Conservation (phyloP, 345 rosid genomes). For the Euclidium syriacum region DNA sequence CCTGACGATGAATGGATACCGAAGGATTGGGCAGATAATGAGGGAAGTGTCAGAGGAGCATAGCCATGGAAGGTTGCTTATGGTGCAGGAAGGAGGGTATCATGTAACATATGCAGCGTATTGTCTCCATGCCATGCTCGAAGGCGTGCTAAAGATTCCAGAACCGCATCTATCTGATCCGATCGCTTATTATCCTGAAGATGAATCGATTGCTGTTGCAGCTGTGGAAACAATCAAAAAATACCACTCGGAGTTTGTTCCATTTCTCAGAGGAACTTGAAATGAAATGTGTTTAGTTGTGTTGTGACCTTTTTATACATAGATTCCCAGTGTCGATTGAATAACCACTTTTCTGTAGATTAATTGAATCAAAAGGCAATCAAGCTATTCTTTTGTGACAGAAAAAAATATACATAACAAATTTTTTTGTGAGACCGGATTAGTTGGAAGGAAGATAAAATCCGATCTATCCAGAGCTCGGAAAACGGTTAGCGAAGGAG, state of each 20-base stretch:
- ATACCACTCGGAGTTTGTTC: conserved; percentile 38
- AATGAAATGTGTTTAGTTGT: background rate
- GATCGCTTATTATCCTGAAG: conserved; percentile 70
- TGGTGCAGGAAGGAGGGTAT: conserved; percentile 95
- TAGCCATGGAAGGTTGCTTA: conserved; percentile 55
- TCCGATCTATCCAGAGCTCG: too few species aligned
- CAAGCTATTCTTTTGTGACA: too few species aligned
- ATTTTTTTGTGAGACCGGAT: too few species aligned
- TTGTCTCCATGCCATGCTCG: conserved; percentile 82
- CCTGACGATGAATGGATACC: conserved; percentile 80
- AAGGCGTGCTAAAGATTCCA: conserved; percentile 70
- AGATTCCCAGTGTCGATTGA: background rate
- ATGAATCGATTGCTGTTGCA: conserved; percentile 48
- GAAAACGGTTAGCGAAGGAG: too few species aligned
- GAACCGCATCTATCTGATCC: conserved; percentile 51
- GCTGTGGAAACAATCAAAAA: conserved; percentile 49
- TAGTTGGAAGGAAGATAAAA: too few species aligned
- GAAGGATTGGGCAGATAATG: conserved; percentile 52
- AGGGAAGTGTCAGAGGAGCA: conserved; percentile 43
- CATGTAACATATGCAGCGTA: conserved; percentile 84
- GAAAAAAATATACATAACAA: too few species aligned
- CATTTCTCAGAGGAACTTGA: conserved; percentile 45
- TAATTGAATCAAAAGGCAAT: too few species aligned
- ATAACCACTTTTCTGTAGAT: background rate
- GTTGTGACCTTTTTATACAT: background rate